Percentiles rank a stretch among this genome's conserved stretches.
phyloP scores from a whole-genome alignment of 306 rosid genomes.

The Fragaria vesca region DNA sequence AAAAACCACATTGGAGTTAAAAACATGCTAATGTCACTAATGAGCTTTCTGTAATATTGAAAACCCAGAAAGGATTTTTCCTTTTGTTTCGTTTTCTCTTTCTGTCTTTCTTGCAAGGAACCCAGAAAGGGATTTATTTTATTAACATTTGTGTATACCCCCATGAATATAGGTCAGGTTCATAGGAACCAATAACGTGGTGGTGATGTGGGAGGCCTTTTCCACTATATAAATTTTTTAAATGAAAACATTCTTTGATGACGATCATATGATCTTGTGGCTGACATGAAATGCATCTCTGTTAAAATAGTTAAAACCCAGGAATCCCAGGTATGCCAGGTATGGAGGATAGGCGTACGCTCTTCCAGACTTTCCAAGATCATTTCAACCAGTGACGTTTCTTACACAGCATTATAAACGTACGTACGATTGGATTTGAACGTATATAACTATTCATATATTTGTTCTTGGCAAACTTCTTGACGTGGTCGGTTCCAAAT shows the following conservation, averaged over 20 bases:
- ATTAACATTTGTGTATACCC: neutral
- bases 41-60: neutral
- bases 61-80: neutral
- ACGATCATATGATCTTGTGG: neutral
- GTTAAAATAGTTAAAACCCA: neutral
- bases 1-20: neutral
- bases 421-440: neutral
- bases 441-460: neutral
- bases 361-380: neutral
- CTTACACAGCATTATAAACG: neutral
- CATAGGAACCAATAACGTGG: neutral
- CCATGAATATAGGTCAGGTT: conserved; percentile 4
- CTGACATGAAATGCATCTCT: neutral
- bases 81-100: neutral
- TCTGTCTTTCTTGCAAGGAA: neutral
- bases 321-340: no score
- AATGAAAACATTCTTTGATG: no score
- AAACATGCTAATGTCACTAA: neutral
- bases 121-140: neutral
- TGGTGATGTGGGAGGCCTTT: neutral
- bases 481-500: neutral
- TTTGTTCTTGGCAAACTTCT: neutral
- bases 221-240: neutral
- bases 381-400: neutral
- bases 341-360: no score